A percentile compares a stretch with the other conserved stretches of the same genome.
Evolutionary conservation across 768 basidiomycete genomes (phyloP).

Genomic region (Russula sp.): DNA sequence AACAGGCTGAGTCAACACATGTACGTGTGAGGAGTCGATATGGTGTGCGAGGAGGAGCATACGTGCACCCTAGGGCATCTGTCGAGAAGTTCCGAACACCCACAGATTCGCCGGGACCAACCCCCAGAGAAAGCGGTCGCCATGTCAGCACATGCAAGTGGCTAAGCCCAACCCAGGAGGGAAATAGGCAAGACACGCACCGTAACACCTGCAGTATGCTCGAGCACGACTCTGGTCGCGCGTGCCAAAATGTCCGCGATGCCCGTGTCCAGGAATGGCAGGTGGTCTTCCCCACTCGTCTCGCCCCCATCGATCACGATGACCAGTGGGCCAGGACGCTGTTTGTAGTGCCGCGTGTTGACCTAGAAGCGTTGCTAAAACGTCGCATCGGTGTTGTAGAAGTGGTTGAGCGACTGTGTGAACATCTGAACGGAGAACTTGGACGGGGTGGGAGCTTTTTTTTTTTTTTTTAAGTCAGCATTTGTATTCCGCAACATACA

Average conservation of each 20-base stretch:
- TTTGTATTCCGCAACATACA: no score
- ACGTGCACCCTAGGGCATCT: constrained; percentile 64
- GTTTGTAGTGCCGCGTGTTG: constrained; percentile 72
- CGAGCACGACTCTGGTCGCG: constrained; percentile 81
- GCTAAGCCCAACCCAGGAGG: no score
- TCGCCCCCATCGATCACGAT: constrained; percentile 92
- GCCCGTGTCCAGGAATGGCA: constrained; percentile 43
- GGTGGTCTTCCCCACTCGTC: constrained; percentile 69
- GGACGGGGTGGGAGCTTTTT: no score
- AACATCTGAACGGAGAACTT: constrained; percentile 62
- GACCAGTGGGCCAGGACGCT: constrained; percentile 70
- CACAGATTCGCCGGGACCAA: constrained; percentile 71
- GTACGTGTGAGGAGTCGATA: neutral
- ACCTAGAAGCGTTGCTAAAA: constrained; percentile 94
- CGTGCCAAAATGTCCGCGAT: constrained; percentile 82
- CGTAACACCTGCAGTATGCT: constrained; percentile 94
- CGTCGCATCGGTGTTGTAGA: constrained; percentile 49
- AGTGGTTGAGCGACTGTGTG: constrained; percentile 83
- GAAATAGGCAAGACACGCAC: constrained; percentile 30
- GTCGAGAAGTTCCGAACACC: constrained; percentile 76
- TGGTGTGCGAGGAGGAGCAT: no score
- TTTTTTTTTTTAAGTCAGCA: no score
- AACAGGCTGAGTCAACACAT: neutral
- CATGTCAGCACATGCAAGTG: constrained; percentile 21
- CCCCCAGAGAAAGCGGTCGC: constrained; percentile 41